phyloP scores from a whole-genome alignment of 2,329 filamentous ascomycete species.

The Xylaria sp. region DNA sequence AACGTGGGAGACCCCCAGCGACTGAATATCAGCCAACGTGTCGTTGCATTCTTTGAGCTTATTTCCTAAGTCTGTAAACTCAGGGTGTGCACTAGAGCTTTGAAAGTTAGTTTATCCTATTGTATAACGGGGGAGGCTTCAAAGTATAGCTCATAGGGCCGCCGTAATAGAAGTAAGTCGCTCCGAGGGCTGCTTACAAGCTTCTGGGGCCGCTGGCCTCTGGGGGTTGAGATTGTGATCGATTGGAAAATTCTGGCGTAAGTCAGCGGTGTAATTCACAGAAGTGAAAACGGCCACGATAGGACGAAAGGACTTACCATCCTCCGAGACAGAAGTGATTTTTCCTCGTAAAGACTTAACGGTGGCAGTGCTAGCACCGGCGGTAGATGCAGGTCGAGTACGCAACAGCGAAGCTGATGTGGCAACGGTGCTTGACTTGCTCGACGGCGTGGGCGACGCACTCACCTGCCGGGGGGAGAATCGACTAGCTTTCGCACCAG shows the following conservation, averaged over 20 bases:
- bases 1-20: slow-evolving; percentile 74
- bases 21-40: slow-evolving; percentile 71
- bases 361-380: not conserved
- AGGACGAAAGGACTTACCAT: slow-evolving; percentile 3
- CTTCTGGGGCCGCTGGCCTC: not conserved
- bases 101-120: not conserved
- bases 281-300: not conserved
- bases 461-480: not conserved
- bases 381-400: not conserved
- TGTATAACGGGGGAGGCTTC: not conserved
- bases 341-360: not conserved
- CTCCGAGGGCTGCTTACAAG: not conserved
- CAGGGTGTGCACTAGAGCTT: slow-evolving; percentile 40
- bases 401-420: not conserved
- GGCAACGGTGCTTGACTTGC: not conserved
- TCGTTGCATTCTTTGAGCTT: slow-evolving; percentile 70
- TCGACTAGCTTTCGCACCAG: not conserved
- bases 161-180: too few species aligned
- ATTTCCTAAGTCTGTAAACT: slow-evolving; percentile 62
- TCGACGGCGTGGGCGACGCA: slow-evolving; percentile 1
- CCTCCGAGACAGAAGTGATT: not conserved
- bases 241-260: not conserved
- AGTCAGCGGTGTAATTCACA: not conserved
- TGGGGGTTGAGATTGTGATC: not conserved
- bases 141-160: not conserved